Evolutionary conservation across 2,329 filamentous ascomycete species (phyloP).

Genomic region (Neophaeococcomyces mojaviensis): DNA sequence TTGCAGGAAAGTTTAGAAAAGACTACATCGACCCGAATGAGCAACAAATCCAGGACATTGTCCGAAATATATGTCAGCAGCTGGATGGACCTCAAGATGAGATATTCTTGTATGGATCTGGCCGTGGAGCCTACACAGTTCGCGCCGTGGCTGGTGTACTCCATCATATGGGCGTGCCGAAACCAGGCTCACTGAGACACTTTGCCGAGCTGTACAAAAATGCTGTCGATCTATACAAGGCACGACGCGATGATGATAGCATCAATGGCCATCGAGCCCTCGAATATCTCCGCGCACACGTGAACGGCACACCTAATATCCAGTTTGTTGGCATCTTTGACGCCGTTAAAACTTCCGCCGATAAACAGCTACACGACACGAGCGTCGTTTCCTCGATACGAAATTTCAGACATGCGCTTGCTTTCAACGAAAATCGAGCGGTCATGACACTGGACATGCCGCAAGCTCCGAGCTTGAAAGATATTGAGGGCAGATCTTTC

Average conservation of each 20-base stretch:
- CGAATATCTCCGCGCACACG: conserved; percentile 15
- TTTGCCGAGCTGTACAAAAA: conserved; percentile 27
- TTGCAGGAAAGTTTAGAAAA: conserved; percentile 15
- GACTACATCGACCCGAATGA: conserved; percentile 6
- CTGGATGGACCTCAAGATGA: conserved; percentile 28
- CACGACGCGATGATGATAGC: conserved; percentile 18
- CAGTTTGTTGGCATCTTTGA: conserved; percentile 35
- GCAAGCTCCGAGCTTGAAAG: conserved; percentile 17
- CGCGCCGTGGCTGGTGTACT: conserved; percentile 35
- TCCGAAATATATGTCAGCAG: conserved; percentile 13
- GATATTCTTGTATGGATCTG: conserved; percentile 36
- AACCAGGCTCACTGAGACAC: conserved; percentile 19
- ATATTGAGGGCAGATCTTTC: conserved; percentile 23
- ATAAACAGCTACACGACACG: conserved; percentile 25
- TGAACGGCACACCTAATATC: conserved; percentile 26
- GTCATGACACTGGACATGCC: conserved; percentile 24
- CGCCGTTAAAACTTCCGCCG: conserved; percentile 27
- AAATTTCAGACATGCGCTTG: conserved; percentile 33
- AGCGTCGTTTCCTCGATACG: conserved; percentile 29
- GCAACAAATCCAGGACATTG: conserved; percentile 21
- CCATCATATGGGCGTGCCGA: conserved; percentile 27
- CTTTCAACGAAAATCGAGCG: conserved; percentile 32
- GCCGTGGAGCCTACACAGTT: conserved; percentile 35
- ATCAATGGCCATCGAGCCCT: conserved; percentile 16
- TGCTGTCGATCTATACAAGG: conserved; percentile 19